Base-by-base conservation (phyloP, 495 filamentous ascomycete species). In the Aspergillus haitiensis region DNA sequence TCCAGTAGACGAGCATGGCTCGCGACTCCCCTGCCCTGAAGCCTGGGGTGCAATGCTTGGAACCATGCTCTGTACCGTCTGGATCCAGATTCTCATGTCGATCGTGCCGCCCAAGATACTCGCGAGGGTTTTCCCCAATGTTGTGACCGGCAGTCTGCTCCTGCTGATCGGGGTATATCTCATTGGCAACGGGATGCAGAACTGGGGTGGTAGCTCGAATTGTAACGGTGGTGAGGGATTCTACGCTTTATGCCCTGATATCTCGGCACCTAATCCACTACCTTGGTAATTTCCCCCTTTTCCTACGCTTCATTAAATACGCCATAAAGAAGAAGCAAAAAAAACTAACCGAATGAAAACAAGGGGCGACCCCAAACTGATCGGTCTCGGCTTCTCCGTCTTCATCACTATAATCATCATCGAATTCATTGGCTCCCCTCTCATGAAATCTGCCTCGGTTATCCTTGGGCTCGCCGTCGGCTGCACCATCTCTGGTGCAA, bases 41-140 rank as follows among this genome's bases (percentile, higher is more conserved):
- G 90, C 86, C 7, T 94, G 93, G 68, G 91, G 90, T n/a, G 89
- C 89, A 8, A 78, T 91, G 57, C 72, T 92, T n/a, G 91, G 90
- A 7, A 95, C 90, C 0, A 82, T 73, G 21, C 61, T 69, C 31
- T 77, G 62, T 89, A 89, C 75, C 5, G 67, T 72, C n/a, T 72
- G 70, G 70, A 67, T 70, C 42, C 70, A 72, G 51, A 56, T 74
- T 57, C 49, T 76, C 68, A 46, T 72, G 39, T 68, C 70, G 9
- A 62, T 72, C 13, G 67, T 68, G 78, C 88, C 46, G 71, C 93
- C 52, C 0, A 76, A 68, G 47, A 64, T 83, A 16, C 76, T 94
- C 34, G 82, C 91, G 66, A 84, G 81, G 60, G 80, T 93, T 54
- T 93, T 94, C 70, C 90, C 90, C 36, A 91, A 90, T 9, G 80